Conservation (phyloP, 768 basidiomycete genomes). For the Holtermannia corniformis region DNA sequence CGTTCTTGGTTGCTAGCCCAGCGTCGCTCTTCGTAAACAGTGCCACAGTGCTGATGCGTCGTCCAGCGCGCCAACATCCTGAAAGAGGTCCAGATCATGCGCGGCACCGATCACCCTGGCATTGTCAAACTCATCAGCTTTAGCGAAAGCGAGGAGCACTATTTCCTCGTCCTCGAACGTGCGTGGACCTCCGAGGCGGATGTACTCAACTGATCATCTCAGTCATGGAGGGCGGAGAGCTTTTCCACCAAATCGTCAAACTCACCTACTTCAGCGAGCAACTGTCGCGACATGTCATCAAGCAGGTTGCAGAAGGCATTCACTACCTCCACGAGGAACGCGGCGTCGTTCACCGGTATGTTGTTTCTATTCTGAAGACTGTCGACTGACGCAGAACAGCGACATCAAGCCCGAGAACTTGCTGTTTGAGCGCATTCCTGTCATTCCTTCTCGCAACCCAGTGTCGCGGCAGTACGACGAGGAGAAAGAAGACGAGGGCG, state of each 20-base stretch:
- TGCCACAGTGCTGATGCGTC: slow-evolving; percentile 1
- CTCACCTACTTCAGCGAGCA: slow-evolving; percentile 97
- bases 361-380: too few relatives aligned
- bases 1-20: background rate
- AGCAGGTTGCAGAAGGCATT: slow-evolving; percentile 83
- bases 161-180: slow-evolving; percentile 89
- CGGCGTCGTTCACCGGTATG: slow-evolving; percentile 85
- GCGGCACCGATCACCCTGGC: slow-evolving; percentile 79
- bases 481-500: slow-evolving; percentile 97
- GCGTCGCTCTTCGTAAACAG: background rate
- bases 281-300: slow-evolving; percentile 90
- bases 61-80: slow-evolving; percentile 88
- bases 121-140: slow-evolving; percentile 88
- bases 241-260: slow-evolving; percentile 72
- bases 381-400: too few relatives aligned
- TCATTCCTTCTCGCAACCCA: slow-evolving; percentile 70
- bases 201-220: background rate
- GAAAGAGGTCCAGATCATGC: slow-evolving; percentile 99
- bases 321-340: slow-evolving; percentile 94
- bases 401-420: slow-evolving; percentile 94
- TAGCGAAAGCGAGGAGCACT: slow-evolving; percentile 83
- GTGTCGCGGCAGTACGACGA: slow-evolving; percentile 84
- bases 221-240: slow-evolving; percentile 97
- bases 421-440: slow-evolving; percentile 83
- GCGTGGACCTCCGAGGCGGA: slow-evolving; percentile 37